phyloP scores from a whole-genome alignment of 2,329 filamentous ascomycete species.

The Epicoccum nigrum region DNA sequence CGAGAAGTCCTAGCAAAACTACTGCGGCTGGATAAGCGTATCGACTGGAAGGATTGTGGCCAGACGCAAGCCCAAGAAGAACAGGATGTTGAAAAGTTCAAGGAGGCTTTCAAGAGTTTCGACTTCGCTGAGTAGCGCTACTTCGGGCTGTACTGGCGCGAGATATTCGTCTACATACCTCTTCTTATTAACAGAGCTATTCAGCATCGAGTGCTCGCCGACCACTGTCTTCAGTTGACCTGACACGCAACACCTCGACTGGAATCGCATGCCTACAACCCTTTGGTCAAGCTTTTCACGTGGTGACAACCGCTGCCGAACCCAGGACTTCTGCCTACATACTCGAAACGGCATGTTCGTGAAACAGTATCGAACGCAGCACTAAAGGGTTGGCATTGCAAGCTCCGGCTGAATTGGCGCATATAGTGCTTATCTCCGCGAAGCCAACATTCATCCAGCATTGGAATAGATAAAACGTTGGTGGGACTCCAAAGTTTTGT shows the following conservation, averaged over 20 bases:
- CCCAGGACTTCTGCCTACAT: slow-evolving; percentile 11
- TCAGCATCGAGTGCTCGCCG: slow-evolving; percentile 3
- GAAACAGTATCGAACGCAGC: slow-evolving; percentile 35
- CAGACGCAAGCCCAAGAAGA: slow-evolving; percentile 81
- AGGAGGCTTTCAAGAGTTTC: slow-evolving; percentile 80
- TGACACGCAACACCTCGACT: not conserved
- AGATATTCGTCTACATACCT: not conserved
- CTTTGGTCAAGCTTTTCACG: not conserved
- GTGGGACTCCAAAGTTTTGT: too few relatives aligned
- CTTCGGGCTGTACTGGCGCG: not conserved
- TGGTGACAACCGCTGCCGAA: not conserved
- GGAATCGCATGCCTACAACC: too few relatives aligned
- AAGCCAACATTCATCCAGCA: not conserved
- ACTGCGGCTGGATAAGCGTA: slow-evolving; percentile 76
- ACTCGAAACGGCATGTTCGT: slow-evolving; percentile 35
- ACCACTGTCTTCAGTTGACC: too few relatives aligned
- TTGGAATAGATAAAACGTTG: not conserved
- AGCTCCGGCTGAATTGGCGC: slow-evolving; percentile 34
- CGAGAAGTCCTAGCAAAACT: slow-evolving; percentile 87
- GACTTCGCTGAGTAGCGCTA: slow-evolving; percentile 68
- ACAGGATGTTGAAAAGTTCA: slow-evolving; percentile 78
- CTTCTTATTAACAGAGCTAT: not conserved
- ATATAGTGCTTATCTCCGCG: slow-evolving; percentile 20
- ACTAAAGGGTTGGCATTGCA: slow-evolving; percentile 47
- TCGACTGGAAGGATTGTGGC: slow-evolving; percentile 82